A percentile compares a stretch with the other conserved stretches of the same genome.
Evolutionary conservation across 805 yeast genomes (phyloP).

Genomic region (Candida silvicultrix): DNA sequence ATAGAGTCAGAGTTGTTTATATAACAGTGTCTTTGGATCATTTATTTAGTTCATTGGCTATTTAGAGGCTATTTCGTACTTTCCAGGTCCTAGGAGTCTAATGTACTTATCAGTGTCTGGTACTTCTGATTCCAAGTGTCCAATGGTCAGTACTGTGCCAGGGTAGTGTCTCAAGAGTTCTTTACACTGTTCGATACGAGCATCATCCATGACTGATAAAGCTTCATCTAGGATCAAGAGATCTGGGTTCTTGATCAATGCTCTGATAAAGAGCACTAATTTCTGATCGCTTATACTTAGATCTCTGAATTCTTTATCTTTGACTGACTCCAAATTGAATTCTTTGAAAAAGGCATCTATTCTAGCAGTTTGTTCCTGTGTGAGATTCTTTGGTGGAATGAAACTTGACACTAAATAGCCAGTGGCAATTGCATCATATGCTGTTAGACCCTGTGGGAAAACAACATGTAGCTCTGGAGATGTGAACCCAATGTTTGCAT

Average conservation of each 20-base stretch:
- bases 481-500: slow-evolving; percentile 73
- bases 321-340: slow-evolving; percentile 35
- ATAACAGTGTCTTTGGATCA: too few relatives aligned
- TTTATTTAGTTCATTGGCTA: neutral
- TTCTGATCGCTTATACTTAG: slow-evolving; percentile 73
- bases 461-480: slow-evolving; percentile 91
- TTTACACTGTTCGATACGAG: slow-evolving; percentile 49
- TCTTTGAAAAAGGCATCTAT: slow-evolving; percentile 40
- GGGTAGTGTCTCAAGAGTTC: slow-evolving; percentile 43
- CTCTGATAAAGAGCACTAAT: slow-evolving; percentile 65
- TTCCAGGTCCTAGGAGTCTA: slow-evolving; percentile 28
- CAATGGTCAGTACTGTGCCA: slow-evolving; percentile 73
- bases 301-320: slow-evolving; percentile 41
- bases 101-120: slow-evolving; percentile 55
- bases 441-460: slow-evolving; percentile 56
- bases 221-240: slow-evolving; percentile 88
- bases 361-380: slow-evolving; percentile 27
- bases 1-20: neutral
- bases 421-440: slow-evolving; percentile 55
- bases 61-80: slow-evolving; percentile 24
- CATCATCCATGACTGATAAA: slow-evolving; percentile 80
- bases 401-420: slow-evolving; percentile 71
- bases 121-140: slow-evolving; percentile 74
- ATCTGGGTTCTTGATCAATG: slow-evolving; percentile 72
- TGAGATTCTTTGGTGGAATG: slow-evolving; percentile 38